phyloP scores from a whole-genome alignment of 345 rosid species.

The Heritiera littoralis region DNA sequence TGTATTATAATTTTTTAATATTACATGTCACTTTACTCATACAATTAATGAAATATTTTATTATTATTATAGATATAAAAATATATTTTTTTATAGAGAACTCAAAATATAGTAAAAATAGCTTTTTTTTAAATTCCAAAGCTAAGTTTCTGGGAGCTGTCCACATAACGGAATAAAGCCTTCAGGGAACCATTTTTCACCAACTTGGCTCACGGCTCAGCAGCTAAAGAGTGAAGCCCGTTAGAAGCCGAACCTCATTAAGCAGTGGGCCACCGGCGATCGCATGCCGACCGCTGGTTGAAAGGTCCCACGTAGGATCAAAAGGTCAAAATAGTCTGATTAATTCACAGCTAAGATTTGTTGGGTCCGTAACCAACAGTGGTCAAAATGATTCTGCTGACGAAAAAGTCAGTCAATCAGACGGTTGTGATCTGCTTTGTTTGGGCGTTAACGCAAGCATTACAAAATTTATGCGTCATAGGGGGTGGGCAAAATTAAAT shows the following conservation, averaged over 20 bases:
- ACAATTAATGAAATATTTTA: no score
- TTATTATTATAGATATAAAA: no score
- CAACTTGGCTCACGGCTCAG: neutral
- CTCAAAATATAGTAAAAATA: neutral
- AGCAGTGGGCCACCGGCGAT: neutral
- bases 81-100: no score
- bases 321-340: neutral
- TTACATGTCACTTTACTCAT: no score
- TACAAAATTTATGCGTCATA: neutral
- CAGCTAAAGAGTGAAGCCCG: neutral
- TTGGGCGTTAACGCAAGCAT: neutral
- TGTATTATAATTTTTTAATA: no score
- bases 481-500: neutral
- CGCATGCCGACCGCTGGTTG: neutral
- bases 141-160: neutral
- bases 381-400: neutral
- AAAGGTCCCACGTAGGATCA: neutral
- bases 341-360: neutral
- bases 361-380: neutral
- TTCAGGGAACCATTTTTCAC: neutral
- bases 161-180: neutral
- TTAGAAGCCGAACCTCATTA: neutral
- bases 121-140: neutral
- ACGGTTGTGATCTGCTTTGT: neutral
- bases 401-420: neutral